Evolutionary conservation across 805 yeast species (phyloP).

Genomic region (Saccharomycopsis schoenii): DNA sequence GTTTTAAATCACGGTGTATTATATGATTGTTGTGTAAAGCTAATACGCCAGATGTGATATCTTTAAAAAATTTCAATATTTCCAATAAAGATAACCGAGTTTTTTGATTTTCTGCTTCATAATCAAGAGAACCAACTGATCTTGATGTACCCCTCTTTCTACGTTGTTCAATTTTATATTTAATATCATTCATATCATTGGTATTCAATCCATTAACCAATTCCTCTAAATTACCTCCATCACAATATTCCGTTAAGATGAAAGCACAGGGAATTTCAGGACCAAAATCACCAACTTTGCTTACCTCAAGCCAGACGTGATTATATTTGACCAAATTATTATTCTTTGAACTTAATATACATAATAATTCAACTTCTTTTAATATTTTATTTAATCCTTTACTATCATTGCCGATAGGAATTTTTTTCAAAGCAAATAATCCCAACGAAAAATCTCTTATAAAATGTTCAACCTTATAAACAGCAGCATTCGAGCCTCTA

Average conservation of each 20-base stretch:
- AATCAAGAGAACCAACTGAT: neutral
- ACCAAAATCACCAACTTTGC: constrained; percentile 40
- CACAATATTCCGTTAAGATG: constrained; percentile 78
- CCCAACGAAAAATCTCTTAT: constrained; percentile 66
- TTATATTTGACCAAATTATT: constrained; percentile 71
- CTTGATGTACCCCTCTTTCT: neutral
- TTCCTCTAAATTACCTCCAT: constrained; percentile 79
- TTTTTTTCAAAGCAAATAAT: constrained; percentile 73
- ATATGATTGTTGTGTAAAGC: constrained; percentile 67
- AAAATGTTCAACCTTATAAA: constrained; percentile 70
- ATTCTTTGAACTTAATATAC: constrained; percentile 34
- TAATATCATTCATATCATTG: constrained; percentile 29
- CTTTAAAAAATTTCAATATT: constrained; percentile 57
- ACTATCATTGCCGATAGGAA: constrained; percentile 71
- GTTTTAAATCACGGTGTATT: constrained; percentile 83
- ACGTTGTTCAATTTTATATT: constrained; percentile 20
- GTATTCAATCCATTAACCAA: constrained; percentile 33
- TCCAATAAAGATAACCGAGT: constrained; percentile 41
- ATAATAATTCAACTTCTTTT: constrained; percentile 68
- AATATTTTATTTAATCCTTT: constrained; percentile 61
- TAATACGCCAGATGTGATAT: constrained; percentile 58
- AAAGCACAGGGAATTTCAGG: constrained; percentile 54
- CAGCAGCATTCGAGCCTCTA: constrained; percentile 78
- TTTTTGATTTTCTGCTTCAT: constrained; percentile 19
- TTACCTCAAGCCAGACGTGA: constrained; percentile 86